Percentiles rank a stretch among this genome's conserved stretches.
phyloP scores from a whole-genome alignment of 2,329 filamentous ascomycete genomes.

The Pseudogymnoascus sp. region DNA sequence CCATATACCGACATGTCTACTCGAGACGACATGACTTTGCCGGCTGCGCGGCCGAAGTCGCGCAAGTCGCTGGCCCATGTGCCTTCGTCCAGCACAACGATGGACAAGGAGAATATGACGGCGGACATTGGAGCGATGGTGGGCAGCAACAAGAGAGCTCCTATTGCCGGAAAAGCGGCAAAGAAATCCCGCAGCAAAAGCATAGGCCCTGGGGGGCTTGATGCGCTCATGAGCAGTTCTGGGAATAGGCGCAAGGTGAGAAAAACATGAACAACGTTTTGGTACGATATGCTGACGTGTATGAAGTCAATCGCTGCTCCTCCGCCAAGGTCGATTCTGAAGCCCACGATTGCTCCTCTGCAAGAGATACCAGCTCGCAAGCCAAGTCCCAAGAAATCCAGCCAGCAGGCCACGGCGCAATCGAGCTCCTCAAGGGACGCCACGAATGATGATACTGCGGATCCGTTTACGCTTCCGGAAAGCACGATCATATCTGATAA shows the following conservation, averaged over 20 bases:
- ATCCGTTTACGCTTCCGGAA: not conserved
- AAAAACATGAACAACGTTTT: slow-evolving; percentile 26
- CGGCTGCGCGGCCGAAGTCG: slow-evolving; percentile 43
- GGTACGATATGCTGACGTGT: slow-evolving; percentile 13
- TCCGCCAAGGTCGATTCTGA: slow-evolving; percentile 65
- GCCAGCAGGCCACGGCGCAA: not conserved
- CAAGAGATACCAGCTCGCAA: slow-evolving; percentile 61
- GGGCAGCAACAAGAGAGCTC: slow-evolving; percentile 18
- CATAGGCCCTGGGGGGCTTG: slow-evolving; percentile 83
- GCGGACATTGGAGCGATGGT: slow-evolving; percentile 48
- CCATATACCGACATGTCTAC: slow-evolving; percentile 30
- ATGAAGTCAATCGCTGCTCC: slow-evolving; percentile 30
- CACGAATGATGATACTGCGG: not conserved
- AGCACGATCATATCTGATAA: slow-evolving; percentile 26
- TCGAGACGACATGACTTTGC: slow-evolving; percentile 41
- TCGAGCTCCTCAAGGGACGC: not conserved
- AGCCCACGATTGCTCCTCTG: slow-evolving; percentile 62
- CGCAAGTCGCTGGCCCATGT: slow-evolving; percentile 67
- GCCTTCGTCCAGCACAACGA: slow-evolving; percentile 35
- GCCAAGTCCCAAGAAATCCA: slow-evolving; percentile 27
- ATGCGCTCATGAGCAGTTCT: slow-evolving; percentile 65
- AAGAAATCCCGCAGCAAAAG: slow-evolving; percentile 88
- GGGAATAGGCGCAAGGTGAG: slow-evolving; percentile 74
- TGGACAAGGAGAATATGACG: slow-evolving; percentile 73
- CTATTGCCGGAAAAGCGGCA: slow-evolving; percentile 17